Base-by-base conservation (phyloP, 2,329 filamentous ascomycete species). In the Knufia fluminis region DNA sequence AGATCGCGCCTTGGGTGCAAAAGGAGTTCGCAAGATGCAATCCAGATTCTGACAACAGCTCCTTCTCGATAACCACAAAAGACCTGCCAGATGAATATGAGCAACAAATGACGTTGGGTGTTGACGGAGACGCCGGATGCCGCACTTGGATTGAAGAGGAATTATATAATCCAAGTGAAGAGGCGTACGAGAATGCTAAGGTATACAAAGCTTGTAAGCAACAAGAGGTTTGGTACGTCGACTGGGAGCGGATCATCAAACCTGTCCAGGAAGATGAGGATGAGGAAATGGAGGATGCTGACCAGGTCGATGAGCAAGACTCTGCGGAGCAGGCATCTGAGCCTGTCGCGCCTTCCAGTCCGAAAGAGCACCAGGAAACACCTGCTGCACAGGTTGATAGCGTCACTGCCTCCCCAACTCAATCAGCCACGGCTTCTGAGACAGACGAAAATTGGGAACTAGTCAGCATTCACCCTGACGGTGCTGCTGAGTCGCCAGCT, bases 131-230 rank as follows among this genome's bases (percentile, higher is more conserved):
- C 2, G 44, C 49, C 19, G 48, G 50, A 32, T 52, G 48, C 2
- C 45, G 52, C 12, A 46, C 53, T n/a, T 57, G 52, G 49, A 46
- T 57, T 24, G 53, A 55, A 26, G 49, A 50, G 36, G 44, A 59
- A 17, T 20, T 49, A 3, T 48, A 56, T 39, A 32, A 50, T 22
- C 22, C 53, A 4, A 33, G 41, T 35, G 41, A 50, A 39, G 48
- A 52, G 16, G 53, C 47, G 2, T 57, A 51, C 22, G 49, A 46
- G 3, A 24, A 39, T 3, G 57, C 54, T 4, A 54, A 52, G 24
- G 26, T 40, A 14, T 28, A 45, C 16, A 41, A 42, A 16, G 46
- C 52, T 3, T 48, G 50, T 12, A 24, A 39, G 22, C 36, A 42
- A 4, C 39, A 32, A 16, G 31, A 48, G 7, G 23, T 50, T 14